A percentile compares a stretch with the other conserved stretches of the same genome.
phyloP scores from a whole-genome alignment of 345 rosid species.

The Rhodamnia rubescens region DNA sequence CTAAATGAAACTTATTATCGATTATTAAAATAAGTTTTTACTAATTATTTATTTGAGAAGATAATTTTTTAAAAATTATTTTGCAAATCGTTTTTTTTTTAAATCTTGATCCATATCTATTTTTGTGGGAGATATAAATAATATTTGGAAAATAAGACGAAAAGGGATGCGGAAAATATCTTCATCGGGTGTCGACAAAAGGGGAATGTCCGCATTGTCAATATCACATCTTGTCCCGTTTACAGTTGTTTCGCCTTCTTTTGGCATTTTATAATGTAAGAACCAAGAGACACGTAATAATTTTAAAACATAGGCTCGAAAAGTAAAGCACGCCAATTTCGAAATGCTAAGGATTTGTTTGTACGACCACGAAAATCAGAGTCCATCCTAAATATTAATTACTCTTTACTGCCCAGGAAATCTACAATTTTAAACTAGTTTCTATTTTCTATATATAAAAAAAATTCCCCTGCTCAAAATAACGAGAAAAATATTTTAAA shows the following conservation, averaged over 20 bases:
- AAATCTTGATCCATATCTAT: background rate
- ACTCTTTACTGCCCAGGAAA: background rate
- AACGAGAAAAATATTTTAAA: too few species aligned
- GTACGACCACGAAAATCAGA: background rate
- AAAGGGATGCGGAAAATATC: background rate
- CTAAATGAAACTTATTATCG: background rate
- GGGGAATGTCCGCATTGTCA: background rate
- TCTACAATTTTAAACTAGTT: background rate
- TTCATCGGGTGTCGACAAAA: background rate
- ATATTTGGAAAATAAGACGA: background rate
- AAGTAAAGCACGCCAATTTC: background rate
- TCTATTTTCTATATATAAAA: background rate
- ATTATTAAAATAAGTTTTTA: background rate
- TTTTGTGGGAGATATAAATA: background rate
- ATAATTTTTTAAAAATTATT: background rate
- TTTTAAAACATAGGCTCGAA: background rate
- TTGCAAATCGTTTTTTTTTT: background rate
- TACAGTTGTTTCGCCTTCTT: background rate
- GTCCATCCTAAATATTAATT: background rate
- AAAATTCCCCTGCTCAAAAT: background rate
- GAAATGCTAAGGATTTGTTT: background rate
- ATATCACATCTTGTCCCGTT: background rate
- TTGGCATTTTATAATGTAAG: background rate
- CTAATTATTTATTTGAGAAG: rapidly evolving
- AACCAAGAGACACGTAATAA: background rate